Evolutionary conservation across 805 yeast genomes (phyloP).

Genomic region (Teunomyces aglyptinius): DNA sequence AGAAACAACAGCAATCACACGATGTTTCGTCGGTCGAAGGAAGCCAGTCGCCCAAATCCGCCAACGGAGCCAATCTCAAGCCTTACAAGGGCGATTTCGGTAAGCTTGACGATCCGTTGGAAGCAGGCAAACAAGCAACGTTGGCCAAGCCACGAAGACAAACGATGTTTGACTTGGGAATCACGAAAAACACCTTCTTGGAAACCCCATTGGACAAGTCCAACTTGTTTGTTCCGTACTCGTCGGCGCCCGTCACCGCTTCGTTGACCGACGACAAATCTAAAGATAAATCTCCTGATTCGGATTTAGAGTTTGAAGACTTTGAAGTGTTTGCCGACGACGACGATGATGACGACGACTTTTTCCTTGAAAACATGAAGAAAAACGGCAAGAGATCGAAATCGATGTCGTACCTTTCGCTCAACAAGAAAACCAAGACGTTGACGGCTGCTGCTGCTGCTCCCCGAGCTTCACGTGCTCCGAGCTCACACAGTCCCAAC

Average conservation of each 20-base stretch:
- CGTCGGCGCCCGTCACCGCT: slow-evolving; percentile 78
- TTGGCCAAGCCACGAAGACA: slow-evolving; percentile 46
- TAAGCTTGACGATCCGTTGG: slow-evolving; percentile 27
- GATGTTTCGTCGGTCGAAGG: not conserved
- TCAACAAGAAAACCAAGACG: slow-evolving; percentile 46
- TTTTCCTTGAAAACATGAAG: slow-evolving; percentile 39
- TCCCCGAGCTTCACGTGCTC: slow-evolving; percentile 69
- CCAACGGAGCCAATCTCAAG: slow-evolving; percentile 7
- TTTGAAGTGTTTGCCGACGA: slow-evolving; percentile 46
- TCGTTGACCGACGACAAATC: slow-evolving; percentile 39
- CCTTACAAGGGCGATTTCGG: slow-evolving; percentile 2
- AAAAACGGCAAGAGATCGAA: slow-evolving; percentile 59
- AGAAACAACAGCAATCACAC: slow-evolving; percentile 26
- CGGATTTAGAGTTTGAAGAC: slow-evolving; percentile 50
- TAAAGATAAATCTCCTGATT: slow-evolving; percentile 16
- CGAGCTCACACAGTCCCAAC: slow-evolving; percentile 54
- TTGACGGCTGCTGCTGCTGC: slow-evolving; percentile 82
- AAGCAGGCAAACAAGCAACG: slow-evolving; percentile 34
- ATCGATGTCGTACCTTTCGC: slow-evolving; percentile 57
- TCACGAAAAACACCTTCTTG: slow-evolving; percentile 41
- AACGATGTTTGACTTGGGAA: slow-evolving; percentile 52
- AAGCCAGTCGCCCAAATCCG: slow-evolving; percentile 10
- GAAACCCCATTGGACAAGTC: slow-evolving; percentile 40
- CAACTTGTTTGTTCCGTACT: slow-evolving; percentile 61
- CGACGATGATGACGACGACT: slow-evolving; percentile 31